Evolutionary conservation across 495 filamentous ascomycete species (phyloP), one percentile per base, ranked within the genome.

Genomic region (Ascodesmis nigricans): DNA sequence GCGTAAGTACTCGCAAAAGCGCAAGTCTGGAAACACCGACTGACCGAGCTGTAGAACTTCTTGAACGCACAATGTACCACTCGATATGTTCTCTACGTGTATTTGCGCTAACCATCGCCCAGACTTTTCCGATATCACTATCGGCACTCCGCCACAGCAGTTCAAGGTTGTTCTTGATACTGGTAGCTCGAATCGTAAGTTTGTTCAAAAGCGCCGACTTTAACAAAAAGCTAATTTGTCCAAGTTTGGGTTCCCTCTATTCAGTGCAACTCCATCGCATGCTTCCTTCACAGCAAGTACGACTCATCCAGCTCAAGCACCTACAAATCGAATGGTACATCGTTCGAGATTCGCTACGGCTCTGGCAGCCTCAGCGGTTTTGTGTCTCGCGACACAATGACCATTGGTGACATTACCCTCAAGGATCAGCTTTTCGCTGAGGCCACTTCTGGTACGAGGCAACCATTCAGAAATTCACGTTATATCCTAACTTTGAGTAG

Each of bases 111-210:
- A n/a, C n/a, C n/a, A n/a, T 21, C 16, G 9, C 5, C 9, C 49
- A 93, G 83, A 99, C 62, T 99, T 90, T 71, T 91, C 87, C 38
- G 80, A 91, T 52, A 91, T 99, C 55, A 62, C 71, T 39, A 67
- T 99, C 49, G 90, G 90, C 47, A 83, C 73, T 16, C 90, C 90
- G 29, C 71, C 87, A 17, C 90, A 99, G 59, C 60, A 59, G 34
- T 99, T 99, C 71, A 99, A 99, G 65, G 90, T 99, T 41, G 75
- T 99, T 40, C 72, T 99, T 36, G 90, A 99, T 53, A 99, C 90
- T 17, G 90, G 90, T 42, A 93, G 83, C 64, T 99, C 90, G 43
- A 99, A 99, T 62, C 66, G 49, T 52, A 45, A 37, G 48, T 35
- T 22, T 21, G 20, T n/a, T 38, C 22, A 4, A 9, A n/a, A n/a